phyloP scores from a whole-genome alignment of 208 protist genomes.

The Trypanosoma brucei region DNA sequence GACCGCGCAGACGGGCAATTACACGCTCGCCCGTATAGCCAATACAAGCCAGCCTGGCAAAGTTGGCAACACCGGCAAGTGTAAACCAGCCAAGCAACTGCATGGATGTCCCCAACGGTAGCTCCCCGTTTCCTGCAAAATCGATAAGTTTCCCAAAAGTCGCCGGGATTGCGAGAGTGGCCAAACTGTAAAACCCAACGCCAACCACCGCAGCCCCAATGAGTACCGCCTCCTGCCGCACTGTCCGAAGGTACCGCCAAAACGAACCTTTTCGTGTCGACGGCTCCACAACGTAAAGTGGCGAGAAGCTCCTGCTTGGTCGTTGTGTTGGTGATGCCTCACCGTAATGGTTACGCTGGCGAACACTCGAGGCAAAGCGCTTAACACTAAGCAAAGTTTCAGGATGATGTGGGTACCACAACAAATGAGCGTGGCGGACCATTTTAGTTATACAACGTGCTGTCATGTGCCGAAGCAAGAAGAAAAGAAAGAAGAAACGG shows the following conservation, averaged over 20 bases:
- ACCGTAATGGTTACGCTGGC: conserved; percentile 69
- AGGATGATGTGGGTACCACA: conserved; percentile 46
- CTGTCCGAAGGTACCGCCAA: conserved; percentile 46
- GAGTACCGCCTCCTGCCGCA: conserved; percentile 38
- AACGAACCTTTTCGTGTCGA: conserved; percentile 52
- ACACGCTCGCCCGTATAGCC: conserved; percentile 72
- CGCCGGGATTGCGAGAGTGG: conserved; percentile 79
- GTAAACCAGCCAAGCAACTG: conserved; percentile 72
- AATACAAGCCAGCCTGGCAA: conserved; percentile 63
- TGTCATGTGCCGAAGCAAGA: not conserved
- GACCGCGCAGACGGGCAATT: conserved; percentile 60
- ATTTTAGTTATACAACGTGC: not conserved
- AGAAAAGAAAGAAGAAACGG: conserved; percentile 5
- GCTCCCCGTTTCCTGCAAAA: conserved; percentile 69
- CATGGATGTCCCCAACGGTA: conserved; percentile 72
- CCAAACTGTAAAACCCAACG: conserved; percentile 68
- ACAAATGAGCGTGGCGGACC: conserved; percentile 40
- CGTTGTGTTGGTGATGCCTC: conserved; percentile 61
- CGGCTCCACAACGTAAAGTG: conserved; percentile 72
- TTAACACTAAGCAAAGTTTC: conserved; percentile 18
- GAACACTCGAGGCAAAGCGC: conserved; percentile 32
- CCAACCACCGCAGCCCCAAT: conserved; percentile 65
- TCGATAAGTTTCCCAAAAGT: conserved; percentile 84
- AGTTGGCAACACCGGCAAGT: conserved; percentile 66
- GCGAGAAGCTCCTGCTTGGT: conserved; percentile 29